phyloP scores from a whole-genome alignment of 768 basidiomycete genomes.

The Ramaria sp. region DNA sequence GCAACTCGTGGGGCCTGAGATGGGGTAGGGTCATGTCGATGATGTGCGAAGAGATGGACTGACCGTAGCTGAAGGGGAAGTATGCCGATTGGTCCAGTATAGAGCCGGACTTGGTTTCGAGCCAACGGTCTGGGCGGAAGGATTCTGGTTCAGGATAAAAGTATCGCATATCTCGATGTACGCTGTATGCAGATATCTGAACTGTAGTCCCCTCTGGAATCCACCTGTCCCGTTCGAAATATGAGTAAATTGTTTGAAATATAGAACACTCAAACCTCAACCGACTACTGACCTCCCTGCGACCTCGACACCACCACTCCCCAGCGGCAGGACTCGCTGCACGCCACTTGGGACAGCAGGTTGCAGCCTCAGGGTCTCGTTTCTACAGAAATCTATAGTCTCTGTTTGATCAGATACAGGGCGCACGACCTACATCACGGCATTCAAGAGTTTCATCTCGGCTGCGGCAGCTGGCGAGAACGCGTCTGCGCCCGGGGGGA shows the following conservation, averaged over 20 bases:
- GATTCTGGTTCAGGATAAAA: conserved; percentile 34
- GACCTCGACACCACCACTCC: conserved; percentile 27
- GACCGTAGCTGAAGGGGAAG: conserved; percentile 7
- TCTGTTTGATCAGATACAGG: neutral
- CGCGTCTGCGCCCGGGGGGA: conserved; percentile 25
- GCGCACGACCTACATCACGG: conserved; percentile 20
- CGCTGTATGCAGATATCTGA: neutral
- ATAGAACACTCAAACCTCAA: neutral
- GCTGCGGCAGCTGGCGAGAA: conserved; percentile 13
- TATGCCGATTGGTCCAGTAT: neutral
- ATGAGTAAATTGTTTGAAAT: neutral
- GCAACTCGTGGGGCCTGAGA: conserved; percentile 37
- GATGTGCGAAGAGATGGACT: conserved; percentile 17
- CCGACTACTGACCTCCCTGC: conserved; percentile 28
- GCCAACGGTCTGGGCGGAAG: conserved; percentile 35
- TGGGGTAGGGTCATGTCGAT: conserved; percentile 28
- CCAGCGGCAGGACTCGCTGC: conserved; percentile 28
- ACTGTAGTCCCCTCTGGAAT: conserved; percentile 3
- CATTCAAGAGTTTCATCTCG: conserved; percentile 26
- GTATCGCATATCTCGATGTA: conserved; percentile 37
- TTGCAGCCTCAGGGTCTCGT: conserved; percentile 38
- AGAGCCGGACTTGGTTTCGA: conserved; percentile 5
- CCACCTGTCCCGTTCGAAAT: neutral
- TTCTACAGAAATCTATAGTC: conserved; percentile 20
- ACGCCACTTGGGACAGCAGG: conserved; percentile 40